These are phyloP conservation scores for Mycothermus thermophilus DNA, from an alignment of 495 filamentous ascomycete species.

Conservation along the genomic window DNA sequence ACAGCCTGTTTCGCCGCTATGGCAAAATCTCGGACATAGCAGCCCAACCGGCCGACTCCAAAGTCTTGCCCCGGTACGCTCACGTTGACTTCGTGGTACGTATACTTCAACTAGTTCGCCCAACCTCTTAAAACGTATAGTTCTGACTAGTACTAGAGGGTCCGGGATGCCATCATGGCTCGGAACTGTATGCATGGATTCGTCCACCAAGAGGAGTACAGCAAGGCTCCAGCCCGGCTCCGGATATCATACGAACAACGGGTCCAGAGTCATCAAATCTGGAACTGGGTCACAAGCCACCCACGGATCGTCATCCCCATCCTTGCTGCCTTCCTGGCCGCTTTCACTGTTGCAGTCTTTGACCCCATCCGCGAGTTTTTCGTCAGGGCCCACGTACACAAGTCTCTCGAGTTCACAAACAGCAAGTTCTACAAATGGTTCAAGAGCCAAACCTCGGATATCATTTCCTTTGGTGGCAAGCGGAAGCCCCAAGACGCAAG, in stretches of 20 bases:
- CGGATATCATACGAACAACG: constrained; percentile 71
- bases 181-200: constrained; percentile 90
- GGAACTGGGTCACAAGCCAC: constrained; percentile 82
- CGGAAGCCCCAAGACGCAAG: constrained; percentile 47
- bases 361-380: constrained; percentile 89
- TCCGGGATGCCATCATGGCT: constrained; percentile 68
- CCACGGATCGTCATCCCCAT: constrained; percentile 77
- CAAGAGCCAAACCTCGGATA: constrained; percentile 59
- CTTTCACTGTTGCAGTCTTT: constrained; percentile 81
- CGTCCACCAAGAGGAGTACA: constrained; percentile 54
- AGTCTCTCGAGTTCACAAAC: constrained; percentile 57
- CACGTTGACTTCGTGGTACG: constrained; percentile 59
- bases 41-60: constrained; percentile 67
- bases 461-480: constrained; percentile 39
- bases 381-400: constrained; percentile 70
- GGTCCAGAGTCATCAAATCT: constrained; percentile 59
- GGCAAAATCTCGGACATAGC: constrained; percentile 77
- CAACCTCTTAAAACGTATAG: too few relatives aligned
- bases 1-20: constrained; percentile 76
- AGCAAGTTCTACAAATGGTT: constrained; percentile 66
- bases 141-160: too few relatives aligned
- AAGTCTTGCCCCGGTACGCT: constrained; percentile 65
- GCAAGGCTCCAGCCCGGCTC: constrained; percentile 57
- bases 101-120: too few relatives aligned
- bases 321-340: constrained; percentile 62